Conservation (phyloP, 768 basidiomycete genomes). For the Inosperma sp. region DNA sequence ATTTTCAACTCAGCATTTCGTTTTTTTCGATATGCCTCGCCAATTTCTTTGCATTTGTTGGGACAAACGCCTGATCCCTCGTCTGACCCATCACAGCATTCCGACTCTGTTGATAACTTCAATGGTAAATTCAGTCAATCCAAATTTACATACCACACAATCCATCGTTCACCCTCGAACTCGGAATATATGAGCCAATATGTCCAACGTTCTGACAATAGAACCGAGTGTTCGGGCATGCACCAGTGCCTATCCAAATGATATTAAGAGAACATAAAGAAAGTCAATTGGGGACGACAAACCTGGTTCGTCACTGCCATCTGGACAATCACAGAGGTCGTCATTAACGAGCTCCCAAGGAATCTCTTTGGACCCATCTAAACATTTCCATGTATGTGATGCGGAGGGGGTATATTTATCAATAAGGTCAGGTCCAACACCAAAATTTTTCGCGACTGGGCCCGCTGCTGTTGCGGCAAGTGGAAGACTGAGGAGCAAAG, state of each 20-base stretch:
- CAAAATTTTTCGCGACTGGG: constrained; percentile 43
- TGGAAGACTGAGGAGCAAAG: constrained; percentile 44
- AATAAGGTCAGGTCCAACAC: constrained; percentile 52
- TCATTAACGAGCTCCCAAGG: constrained; percentile 83
- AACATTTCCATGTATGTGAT: constrained; percentile 66
- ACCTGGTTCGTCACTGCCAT: constrained; percentile 97
- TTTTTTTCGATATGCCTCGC: constrained; percentile 62
- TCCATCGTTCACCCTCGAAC: constrained; percentile 86
- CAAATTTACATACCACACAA: constrained; percentile 70
- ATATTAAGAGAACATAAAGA: constrained; percentile 5
- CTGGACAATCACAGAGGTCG: constrained; percentile 90
- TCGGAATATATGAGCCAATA: constrained; percentile 71
- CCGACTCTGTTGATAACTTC: constrained; percentile 52
- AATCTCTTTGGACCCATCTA: constrained; percentile 77
- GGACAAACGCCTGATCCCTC: constrained; percentile 77
- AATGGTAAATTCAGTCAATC: constrained; percentile 3
- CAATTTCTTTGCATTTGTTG: constrained; percentile 72
- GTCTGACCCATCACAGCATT: constrained; percentile 97
- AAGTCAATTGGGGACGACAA: constrained; percentile 11
- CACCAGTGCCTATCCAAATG: constrained; percentile 63
- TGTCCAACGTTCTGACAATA: constrained; percentile 89
- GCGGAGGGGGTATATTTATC: constrained; percentile 52
- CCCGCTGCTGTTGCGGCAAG: constrained; percentile 37
- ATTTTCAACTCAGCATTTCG: constrained; percentile 72
- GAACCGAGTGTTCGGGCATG: constrained; percentile 72